Percentiles rank a stretch among this genome's conserved stretches.
Conservation (phyloP, 345 rosid species). For the Dimocarpus longan region DNA sequence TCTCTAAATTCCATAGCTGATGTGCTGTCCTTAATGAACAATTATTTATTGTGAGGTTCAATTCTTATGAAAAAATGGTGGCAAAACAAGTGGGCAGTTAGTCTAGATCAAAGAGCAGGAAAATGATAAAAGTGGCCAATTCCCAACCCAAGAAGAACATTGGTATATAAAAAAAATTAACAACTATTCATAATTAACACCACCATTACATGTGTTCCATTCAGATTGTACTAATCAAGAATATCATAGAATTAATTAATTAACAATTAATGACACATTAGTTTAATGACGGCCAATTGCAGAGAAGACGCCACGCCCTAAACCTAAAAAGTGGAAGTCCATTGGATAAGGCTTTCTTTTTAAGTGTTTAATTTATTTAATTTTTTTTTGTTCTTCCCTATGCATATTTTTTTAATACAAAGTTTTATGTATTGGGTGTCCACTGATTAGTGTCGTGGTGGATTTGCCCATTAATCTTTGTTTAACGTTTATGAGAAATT, state of each 20-base stretch:
- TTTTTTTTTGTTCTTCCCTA: background rate
- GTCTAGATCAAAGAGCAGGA: slow-evolving; percentile 23
- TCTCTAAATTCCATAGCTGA: slow-evolving; percentile 1
- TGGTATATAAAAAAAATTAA: background rate
- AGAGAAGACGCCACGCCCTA: slow-evolving; percentile 31
- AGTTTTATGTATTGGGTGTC: slow-evolving; percentile 43
- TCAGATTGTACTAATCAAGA: slow-evolving; percentile 30
- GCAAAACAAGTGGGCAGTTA: slow-evolving; percentile 21
- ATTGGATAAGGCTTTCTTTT: slow-evolving; percentile 41
- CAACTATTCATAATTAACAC: background rate
- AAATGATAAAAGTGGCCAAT: slow-evolving; percentile 16
- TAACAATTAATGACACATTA: slow-evolving; percentile 18
- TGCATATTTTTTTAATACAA: slow-evolving; percentile 16
- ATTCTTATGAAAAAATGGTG: slow-evolving; percentile 2
- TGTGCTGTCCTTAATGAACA: slow-evolving; percentile 8
- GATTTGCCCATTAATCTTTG: slow-evolving; percentile 27
- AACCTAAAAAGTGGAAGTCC: slow-evolving; percentile 47
- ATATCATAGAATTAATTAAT: background rate
- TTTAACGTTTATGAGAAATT: background rate
- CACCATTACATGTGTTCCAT: slow-evolving; percentile 27
- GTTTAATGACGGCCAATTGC: slow-evolving; percentile 30
- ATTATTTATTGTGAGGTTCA: background rate
- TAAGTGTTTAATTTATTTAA: background rate
- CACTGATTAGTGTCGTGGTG: slow-evolving; percentile 51
- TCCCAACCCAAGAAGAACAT: slow-evolving; percentile 2